Conservation (phyloP, 2,329 filamentous ascomycete species). For the Nectriaceae sp. region DNA sequence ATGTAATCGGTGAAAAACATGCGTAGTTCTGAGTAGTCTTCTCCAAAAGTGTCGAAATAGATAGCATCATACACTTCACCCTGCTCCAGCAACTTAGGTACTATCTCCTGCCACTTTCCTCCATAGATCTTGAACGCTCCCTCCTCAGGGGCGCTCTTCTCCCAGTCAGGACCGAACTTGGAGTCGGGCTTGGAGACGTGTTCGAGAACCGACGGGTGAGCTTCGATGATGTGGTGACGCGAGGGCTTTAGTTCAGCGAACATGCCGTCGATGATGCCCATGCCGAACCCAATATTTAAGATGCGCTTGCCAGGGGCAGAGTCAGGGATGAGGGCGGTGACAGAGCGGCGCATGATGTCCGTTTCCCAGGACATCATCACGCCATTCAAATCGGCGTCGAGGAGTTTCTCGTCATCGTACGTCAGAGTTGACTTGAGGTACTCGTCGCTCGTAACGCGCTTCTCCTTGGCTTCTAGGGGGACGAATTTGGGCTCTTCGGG, state of each 20-base stretch:
- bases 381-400: conserved; percentile 76
- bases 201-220: conserved; percentile 74
- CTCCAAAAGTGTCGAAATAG: conserved; percentile 97
- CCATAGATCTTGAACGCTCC: conserved; percentile 72
- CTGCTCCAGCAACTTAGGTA: conserved; percentile 66
- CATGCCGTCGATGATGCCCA: conserved; percentile 83
- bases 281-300: conserved; percentile 86
- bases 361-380: conserved; percentile 96
- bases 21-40: conserved; percentile 84
- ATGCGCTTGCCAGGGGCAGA: conserved; percentile 60
- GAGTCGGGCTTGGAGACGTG: conserved; percentile 55
- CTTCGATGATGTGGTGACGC: conserved; percentile 82
- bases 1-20: conserved; percentile 88
- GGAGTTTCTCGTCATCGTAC: conserved; percentile 65
- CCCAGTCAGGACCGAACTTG: conserved; percentile 59
- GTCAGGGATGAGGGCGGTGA: conserved; percentile 61
- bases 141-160: conserved; percentile 54
- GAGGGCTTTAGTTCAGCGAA: conserved; percentile 69
- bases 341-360: conserved; percentile 79
- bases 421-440: conserved; percentile 70
- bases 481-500: conserved; percentile 33
- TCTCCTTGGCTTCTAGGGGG: conserved; percentile 39
- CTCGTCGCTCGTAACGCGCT: conserved; percentile 61
- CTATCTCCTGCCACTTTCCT: conserved; percentile 78
- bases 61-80: conserved; percentile 81